phyloP scores from a whole-genome alignment of 345 rosid species.

The Cochlearia excelsa region DNA sequence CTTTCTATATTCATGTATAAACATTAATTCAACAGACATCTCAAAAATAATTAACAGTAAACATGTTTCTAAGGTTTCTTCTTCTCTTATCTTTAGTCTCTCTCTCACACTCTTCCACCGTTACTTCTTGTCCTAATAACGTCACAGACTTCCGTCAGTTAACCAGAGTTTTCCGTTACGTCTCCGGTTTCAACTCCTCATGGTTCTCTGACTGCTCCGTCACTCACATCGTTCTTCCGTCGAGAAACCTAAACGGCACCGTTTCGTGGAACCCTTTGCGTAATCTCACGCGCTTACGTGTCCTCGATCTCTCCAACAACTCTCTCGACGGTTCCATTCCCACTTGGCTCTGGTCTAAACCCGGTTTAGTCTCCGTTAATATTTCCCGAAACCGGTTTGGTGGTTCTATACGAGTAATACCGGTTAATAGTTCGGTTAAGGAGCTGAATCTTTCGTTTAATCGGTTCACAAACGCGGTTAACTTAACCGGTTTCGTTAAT shows the following conservation, averaged over 20 bases:
- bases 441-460: conserved; percentile 65
- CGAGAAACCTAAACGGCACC: conserved; percentile 60
- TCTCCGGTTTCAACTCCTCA: conserved; percentile 65
- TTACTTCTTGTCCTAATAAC: conserved; percentile 28
- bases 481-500: conserved; percentile 51
- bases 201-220: conserved; percentile 62
- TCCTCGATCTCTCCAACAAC: conserved; percentile 68
- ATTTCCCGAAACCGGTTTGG: conserved; percentile 55
- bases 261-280: conserved; percentile 65
- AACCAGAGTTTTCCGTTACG: conserved; percentile 54
- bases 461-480: conserved; percentile 62
- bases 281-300: conserved; percentile 48
- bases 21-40: too few species aligned
- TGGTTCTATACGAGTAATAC: conserved; percentile 44
- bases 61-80: conserved; percentile 32
- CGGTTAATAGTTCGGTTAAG: conserved; percentile 40
- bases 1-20: too few species aligned
- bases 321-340: conserved; percentile 69
- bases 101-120: conserved; percentile 46
- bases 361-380: conserved; percentile 42
- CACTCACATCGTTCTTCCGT: conserved; percentile 45
- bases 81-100: conserved; percentile 44
- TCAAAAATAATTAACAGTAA: background rate
- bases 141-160: conserved; percentile 44
- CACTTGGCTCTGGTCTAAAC: conserved; percentile 62